Evolutionary conservation across 2,329 filamentous ascomycete genomes (phyloP).

Genomic region (Colletotrichum siamense): DNA sequence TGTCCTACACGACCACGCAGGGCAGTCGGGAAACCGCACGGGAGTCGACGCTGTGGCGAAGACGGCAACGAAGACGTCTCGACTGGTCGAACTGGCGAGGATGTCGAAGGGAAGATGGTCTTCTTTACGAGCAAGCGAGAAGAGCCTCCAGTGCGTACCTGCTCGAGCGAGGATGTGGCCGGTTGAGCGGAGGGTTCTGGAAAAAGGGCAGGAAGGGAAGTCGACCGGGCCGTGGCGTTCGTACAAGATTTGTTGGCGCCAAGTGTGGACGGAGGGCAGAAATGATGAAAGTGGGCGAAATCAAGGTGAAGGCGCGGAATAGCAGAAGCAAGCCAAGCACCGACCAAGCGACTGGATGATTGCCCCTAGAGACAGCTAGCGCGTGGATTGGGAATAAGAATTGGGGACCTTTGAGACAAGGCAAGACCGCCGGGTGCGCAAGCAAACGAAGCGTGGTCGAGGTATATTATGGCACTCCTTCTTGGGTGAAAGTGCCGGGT

Average conservation of each 20-base stretch:
- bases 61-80: background rate
- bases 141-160: background rate
- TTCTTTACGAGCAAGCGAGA: background rate
- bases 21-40: background rate
- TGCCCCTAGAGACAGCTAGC: constrained; percentile 19
- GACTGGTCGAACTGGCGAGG: background rate
- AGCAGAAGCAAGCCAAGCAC: constrained; percentile 12
- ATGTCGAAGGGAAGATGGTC: background rate
- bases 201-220: background rate
- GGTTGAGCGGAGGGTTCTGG: background rate
- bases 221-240: background rate
- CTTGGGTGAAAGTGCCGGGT: background rate
- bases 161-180: background rate
- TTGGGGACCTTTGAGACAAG: constrained; percentile 15
- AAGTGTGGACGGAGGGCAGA: background rate
- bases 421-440: constrained; percentile 7
- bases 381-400: constrained; percentile 12
- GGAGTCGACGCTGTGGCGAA: constrained; percentile 6
- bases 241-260: constrained; percentile 16
- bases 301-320: constrained; percentile 3
- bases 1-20: constrained; percentile 11
- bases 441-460: background rate
- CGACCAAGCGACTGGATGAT: background rate
- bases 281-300: constrained; percentile 5
- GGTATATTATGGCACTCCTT: constrained; percentile 10